These are phyloP conservation scores for Melampsora larici-populina DNA, from an alignment of 1,284 basidiomycete genomes.

Conservation along the genomic window DNA sequence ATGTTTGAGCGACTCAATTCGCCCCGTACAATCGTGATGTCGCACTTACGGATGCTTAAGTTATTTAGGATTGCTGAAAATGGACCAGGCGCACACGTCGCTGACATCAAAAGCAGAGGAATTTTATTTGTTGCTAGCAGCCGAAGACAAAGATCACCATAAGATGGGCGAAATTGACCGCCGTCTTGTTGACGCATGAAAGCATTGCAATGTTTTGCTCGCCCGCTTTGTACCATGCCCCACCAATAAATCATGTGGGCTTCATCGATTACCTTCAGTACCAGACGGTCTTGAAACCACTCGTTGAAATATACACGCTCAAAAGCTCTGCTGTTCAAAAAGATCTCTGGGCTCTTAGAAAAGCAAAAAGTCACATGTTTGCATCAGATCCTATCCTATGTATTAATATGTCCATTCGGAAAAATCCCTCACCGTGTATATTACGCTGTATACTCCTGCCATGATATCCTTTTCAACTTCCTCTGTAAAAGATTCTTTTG, in stretches of 20 bases:
- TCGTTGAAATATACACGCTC: neutral
- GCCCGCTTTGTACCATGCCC: too few relatives aligned
- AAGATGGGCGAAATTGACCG: neutral
- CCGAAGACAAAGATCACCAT: too few relatives aligned
- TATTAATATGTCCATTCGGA: neutral
- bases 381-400: neutral
- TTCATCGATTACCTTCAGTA: conserved; percentile 1
- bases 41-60: neutral
- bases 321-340: conserved; percentile 2
- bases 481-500: neutral
- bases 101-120: too few relatives aligned
- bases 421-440: neutral
- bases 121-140: too few relatives aligned
- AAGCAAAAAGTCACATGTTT: too few relatives aligned
- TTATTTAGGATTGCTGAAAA: neutral
- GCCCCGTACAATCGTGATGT: neutral
- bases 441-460: neutral
- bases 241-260: too few relatives aligned
- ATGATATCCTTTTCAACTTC: neutral
- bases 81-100: conserved; percentile 1
- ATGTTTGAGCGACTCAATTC: neutral
- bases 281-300: neutral
- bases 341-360: conserved; percentile 4
- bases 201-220: too few relatives aligned
- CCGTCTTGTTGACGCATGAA: too few relatives aligned